Evolutionary conservation across 257 asterid genomes (phyloP).

Genomic region (Salvia hispanica): DNA sequence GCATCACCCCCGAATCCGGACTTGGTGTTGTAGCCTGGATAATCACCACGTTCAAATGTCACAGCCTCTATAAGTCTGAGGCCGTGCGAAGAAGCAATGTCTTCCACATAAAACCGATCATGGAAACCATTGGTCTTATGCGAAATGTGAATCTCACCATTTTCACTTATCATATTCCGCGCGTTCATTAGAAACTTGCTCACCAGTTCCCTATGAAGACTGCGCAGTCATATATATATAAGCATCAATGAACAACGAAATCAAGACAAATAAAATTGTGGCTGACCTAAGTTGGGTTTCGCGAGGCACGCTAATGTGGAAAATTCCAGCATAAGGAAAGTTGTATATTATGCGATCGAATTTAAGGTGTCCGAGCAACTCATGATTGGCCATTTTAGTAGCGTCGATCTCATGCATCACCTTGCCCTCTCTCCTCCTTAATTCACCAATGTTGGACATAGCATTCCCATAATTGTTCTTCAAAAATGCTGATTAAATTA

Average conservation of each 20-base stretch:
- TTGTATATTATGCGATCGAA: slow-evolving; percentile 55
- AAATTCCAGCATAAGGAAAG: slow-evolving; percentile 39
- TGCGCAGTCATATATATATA: slow-evolving; percentile 4
- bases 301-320: background rate
- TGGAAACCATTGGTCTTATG: slow-evolving; percentile 43
- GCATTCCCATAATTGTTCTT: slow-evolving; percentile 38
- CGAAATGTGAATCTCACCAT: slow-evolving; percentile 47
- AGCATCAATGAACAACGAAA: too few species aligned
- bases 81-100: slow-evolving; percentile 26
- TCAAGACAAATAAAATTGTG: background rate
- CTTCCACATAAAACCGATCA: slow-evolving; percentile 25
- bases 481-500: slow-evolving; percentile 15
- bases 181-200: slow-evolving; percentile 43
- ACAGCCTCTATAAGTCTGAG: slow-evolving; percentile 31
- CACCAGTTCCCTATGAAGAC: slow-evolving; percentile 37
- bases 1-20: slow-evolving; percentile 42
- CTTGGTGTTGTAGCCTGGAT: slow-evolving; percentile 46
- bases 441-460: slow-evolving; percentile 31
- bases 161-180: slow-evolving; percentile 29
- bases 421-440: slow-evolving; percentile 33
- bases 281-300: slow-evolving; percentile 24
- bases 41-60: slow-evolving; percentile 22
- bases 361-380: slow-evolving; percentile 28
- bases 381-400: slow-evolving; percentile 34
- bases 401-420: slow-evolving; percentile 51